A percentile compares a stretch with the other conserved stretches of the same genome.
Evolutionary conservation across 495 filamentous ascomycete species (phyloP).

Genomic region (Penicillium atrosanguineum): DNA sequence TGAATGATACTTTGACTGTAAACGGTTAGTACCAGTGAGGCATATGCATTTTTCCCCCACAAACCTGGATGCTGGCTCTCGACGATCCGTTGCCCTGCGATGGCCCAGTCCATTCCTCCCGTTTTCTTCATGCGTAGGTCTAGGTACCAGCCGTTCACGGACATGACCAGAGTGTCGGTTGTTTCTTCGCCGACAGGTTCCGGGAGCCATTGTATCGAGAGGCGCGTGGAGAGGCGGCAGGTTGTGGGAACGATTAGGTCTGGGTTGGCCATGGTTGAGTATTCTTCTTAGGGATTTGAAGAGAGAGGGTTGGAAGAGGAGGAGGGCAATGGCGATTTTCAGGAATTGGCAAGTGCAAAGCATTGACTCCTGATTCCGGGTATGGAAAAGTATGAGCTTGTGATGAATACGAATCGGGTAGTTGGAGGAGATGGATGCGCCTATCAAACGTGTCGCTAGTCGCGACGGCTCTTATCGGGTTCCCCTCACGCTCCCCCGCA

Average conservation of each 20-base stretch:
- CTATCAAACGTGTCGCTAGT: background rate
- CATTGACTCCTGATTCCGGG: background rate
- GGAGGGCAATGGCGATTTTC: background rate
- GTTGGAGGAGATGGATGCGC: slow-evolving; percentile 11
- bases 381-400: background rate
- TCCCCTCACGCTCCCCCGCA: slow-evolving; percentile 28
- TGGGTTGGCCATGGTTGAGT: slow-evolving; percentile 6
- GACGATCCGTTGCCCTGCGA: slow-evolving; percentile 37
- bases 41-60: background rate
- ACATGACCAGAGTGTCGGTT: slow-evolving; percentile 46
- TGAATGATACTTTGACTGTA: slow-evolving; percentile 36
- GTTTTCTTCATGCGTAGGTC: slow-evolving; percentile 41
- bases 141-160: slow-evolving; percentile 43
- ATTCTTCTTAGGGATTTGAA: background rate
- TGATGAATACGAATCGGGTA: slow-evolving; percentile 11
- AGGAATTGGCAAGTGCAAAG: background rate
- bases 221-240: slow-evolving; percentile 39
- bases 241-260: slow-evolving; percentile 3
- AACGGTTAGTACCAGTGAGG: background rate
- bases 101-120: slow-evolving; percentile 39
- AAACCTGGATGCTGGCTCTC: slow-evolving; percentile 29
- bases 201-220: slow-evolving; percentile 44
- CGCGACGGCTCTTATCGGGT: slow-evolving; percentile 9
- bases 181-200: slow-evolving; percentile 34
- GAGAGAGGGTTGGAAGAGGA: background rate